Evolutionary conservation across 768 basidiomycete species (phyloP).

Genomic region (Pulveroboletus frians): DNA sequence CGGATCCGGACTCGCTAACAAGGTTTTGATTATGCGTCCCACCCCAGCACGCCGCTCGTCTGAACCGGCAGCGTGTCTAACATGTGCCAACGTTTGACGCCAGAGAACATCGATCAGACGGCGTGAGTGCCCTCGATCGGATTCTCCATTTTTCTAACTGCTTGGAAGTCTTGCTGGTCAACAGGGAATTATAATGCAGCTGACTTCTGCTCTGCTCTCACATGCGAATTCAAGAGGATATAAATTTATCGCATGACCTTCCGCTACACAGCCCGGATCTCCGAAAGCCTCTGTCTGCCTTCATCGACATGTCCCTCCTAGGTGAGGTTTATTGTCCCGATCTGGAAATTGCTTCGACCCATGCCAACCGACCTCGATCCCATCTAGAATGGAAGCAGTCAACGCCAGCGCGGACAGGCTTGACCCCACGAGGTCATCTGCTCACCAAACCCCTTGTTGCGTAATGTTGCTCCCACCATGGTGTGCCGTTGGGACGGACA

Average conservation of each 20-base stretch:
- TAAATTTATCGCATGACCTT: neutral
- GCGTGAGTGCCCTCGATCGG: neutral
- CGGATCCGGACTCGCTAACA: conserved; percentile 1
- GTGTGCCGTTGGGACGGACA: conserved; percentile 1
- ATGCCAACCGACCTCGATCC: conserved; percentile 12
- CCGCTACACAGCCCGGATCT: neutral
- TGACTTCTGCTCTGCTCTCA: neutral
- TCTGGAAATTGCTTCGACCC: conserved; percentile 5
- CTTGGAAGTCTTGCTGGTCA: neutral
- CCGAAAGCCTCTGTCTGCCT: conserved; percentile 2
- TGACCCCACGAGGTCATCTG: conserved; percentile 19
- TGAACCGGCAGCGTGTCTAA: conserved; percentile 12
- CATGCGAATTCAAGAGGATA: neutral
- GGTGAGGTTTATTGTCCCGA: conserved; percentile 3
- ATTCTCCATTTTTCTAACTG: neutral
- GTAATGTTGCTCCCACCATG: conserved; percentile 18
- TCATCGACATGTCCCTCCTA: neutral
- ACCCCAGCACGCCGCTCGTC: conserved; percentile 1
- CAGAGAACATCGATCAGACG: conserved; percentile 7
- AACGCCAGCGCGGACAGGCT: conserved; percentile 1
- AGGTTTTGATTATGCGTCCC: neutral
- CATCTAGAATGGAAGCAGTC: conserved; percentile 20
- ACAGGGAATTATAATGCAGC: neutral
- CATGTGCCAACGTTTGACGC: conserved; percentile 13
- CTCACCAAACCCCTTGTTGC: conserved; percentile 10